Evolutionary conservation across 352 stramenopile genomes (phyloP).

Genomic region (Pythium aristosporum): DNA sequence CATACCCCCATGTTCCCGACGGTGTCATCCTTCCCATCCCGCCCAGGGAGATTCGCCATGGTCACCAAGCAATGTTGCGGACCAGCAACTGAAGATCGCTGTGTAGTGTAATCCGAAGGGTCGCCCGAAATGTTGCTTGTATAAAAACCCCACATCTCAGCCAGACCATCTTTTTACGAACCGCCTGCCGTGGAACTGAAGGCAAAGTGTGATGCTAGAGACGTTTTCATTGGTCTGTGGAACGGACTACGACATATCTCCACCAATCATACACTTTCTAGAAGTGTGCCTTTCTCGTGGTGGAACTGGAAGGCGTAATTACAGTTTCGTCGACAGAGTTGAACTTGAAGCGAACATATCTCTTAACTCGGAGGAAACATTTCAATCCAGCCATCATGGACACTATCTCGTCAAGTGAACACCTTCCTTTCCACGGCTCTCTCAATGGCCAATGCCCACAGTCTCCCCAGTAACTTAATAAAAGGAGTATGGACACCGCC

Average conservation of each 20-base stretch:
- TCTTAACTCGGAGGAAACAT: constrained; percentile 7
- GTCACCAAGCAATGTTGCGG: constrained; percentile 10
- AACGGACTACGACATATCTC: not conserved
- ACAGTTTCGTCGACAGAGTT: constrained; percentile 30
- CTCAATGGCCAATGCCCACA: not conserved
- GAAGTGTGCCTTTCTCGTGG: constrained; percentile 11
- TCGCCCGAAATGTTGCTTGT: constrained; percentile 9
- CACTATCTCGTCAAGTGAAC: constrained; percentile 2
- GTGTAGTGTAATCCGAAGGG: constrained; percentile 16
- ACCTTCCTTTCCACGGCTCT: not conserved
- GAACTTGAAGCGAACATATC: constrained; percentile 37
- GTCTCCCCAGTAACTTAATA: not conserved
- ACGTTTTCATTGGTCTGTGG: constrained; percentile 1
- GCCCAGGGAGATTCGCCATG: too few relatives aligned
- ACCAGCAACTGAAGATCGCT: constrained; percentile 8
- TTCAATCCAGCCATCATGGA: constrained; percentile 1
- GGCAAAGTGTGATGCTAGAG: not conserved
- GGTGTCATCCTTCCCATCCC: too few relatives aligned
- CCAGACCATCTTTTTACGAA: not conserved
- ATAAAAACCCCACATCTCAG: constrained; percentile 16
- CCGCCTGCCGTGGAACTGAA: not conserved
- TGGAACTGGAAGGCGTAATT: constrained; percentile 29
- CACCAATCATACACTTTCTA: constrained; percentile 15
- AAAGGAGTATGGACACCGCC: not conserved
- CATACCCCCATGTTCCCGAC: not conserved